phyloP scores from a whole-genome alignment of 768 basidiomycete species.

The Collybia sordida region DNA sequence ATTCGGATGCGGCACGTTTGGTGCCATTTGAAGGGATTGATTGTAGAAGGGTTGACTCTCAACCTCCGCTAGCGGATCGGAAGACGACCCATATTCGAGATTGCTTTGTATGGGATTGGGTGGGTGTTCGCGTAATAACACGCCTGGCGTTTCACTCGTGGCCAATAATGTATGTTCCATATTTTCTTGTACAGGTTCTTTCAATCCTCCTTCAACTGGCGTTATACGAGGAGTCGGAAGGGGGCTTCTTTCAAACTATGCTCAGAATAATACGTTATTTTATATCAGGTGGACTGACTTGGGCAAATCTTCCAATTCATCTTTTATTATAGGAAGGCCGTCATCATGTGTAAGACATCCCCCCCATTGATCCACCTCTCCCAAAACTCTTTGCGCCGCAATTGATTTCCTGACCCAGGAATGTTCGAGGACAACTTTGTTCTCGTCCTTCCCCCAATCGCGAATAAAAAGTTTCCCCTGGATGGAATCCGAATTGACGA shows the following conservation, averaged over 20 bases:
- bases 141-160: no score
- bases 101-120: no score
- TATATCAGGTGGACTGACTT: constrained; percentile 41
- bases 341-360: constrained; percentile 40
- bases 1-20: not conserved
- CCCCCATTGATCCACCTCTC: constrained; percentile 54
- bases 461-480: constrained; percentile 57
- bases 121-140: no score
- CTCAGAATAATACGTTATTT: constrained; percentile 3
- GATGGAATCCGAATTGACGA: constrained; percentile 54
- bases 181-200: not conserved
- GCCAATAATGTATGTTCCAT: no score
- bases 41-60: not conserved
- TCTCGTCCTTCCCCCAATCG: constrained; percentile 52
- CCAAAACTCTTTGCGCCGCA: constrained; percentile 40
- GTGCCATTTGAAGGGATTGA: not conserved
- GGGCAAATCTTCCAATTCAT: constrained; percentile 33
- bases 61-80: not conserved
- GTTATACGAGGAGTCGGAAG: constrained; percentile 64
- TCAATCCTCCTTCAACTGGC: constrained; percentile 32
- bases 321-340: constrained; percentile 36
- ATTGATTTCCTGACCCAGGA: constrained; percentile 53
- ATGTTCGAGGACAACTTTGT: constrained; percentile 53
- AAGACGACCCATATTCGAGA: no score
- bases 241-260: constrained; percentile 47